These are phyloP conservation scores for Letharia columbiana DNA, from an alignment of 495 filamentous ascomycete genomes.

Conservation along the genomic window DNA sequence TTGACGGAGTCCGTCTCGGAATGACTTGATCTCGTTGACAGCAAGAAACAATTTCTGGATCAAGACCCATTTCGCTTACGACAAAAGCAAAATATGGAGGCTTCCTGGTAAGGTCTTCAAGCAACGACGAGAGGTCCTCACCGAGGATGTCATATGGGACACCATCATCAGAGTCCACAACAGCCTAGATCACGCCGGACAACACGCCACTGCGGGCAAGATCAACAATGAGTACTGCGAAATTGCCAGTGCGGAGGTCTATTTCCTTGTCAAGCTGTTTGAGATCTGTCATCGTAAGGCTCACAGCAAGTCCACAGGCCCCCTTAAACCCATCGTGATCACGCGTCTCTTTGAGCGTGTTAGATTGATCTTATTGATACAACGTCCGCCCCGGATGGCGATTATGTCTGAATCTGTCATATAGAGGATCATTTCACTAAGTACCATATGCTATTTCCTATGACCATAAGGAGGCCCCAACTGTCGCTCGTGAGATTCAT, in stretches of 20 bases:
- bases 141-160: neutral
- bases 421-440: slow-evolving; percentile 23
- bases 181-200: neutral
- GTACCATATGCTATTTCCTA: neutral
- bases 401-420: slow-evolving; percentile 21
- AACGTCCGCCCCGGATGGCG: slow-evolving; percentile 6
- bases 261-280: slow-evolving; percentile 14
- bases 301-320: slow-evolving; percentile 6
- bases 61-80: neutral
- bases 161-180: neutral
- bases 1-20: neutral
- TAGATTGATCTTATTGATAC: slow-evolving; percentile 26
- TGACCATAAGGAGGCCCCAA: neutral
- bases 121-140: neutral
- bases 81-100: neutral
- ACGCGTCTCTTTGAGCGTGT: slow-evolving; percentile 16
- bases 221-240: slow-evolving; percentile 12
- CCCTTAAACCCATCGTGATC: slow-evolving; percentile 8
- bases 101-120: too few species aligned
- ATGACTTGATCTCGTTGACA: neutral
- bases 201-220: neutral
- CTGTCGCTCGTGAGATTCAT: neutral
- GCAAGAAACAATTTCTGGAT: neutral
- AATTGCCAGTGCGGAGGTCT: slow-evolving; percentile 6
- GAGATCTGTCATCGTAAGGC: slow-evolving; percentile 15